Percentiles rank a stretch among this genome's conserved stretches.
phyloP scores from a whole-genome alignment of 257 asterid species.

The Solanum medicagineum region DNA sequence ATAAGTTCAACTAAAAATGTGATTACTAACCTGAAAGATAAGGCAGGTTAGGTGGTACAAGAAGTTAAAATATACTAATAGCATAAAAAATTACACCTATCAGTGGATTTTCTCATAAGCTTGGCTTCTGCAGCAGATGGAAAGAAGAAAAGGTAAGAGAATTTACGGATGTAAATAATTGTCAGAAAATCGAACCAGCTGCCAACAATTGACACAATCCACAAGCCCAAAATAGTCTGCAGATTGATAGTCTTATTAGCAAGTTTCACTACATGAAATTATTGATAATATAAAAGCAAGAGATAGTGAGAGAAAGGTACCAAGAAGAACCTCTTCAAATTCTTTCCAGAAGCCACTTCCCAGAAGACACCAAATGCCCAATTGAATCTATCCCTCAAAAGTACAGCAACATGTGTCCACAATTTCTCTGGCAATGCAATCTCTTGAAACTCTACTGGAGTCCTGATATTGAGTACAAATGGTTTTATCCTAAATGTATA shows the following conservation, averaged over 20 bases:
- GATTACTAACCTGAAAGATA: neutral
- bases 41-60: neutral
- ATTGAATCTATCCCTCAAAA: conserved; percentile 48
- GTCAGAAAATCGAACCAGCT: conserved; percentile 91
- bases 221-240: conserved; percentile 49
- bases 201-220: conserved; percentile 55
- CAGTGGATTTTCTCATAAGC: neutral
- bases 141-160: neutral
- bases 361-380: conserved; percentile 31
- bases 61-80: neutral
- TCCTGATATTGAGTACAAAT: conserved; percentile 18
- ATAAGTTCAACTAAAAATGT: neutral
- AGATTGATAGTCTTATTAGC: neutral
- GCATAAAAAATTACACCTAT: neutral
- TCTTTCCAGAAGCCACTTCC: conserved; percentile 65
- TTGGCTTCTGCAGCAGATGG: neutral
- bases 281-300: neutral
- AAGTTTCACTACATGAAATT: neutral
- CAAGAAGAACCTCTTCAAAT: conserved; percentile 48
- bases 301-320: conserved; percentile 16
- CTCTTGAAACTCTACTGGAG: conserved; percentile 49
- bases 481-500: neutral
- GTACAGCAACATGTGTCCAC: conserved; percentile 36
- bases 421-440: conserved; percentile 52
- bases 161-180: conserved; percentile 59